These are phyloP conservation scores for Atkinsonella hypoxylon DNA, from an alignment of 2,329 filamentous ascomycete genomes.

Conservation along the genomic window DNA sequence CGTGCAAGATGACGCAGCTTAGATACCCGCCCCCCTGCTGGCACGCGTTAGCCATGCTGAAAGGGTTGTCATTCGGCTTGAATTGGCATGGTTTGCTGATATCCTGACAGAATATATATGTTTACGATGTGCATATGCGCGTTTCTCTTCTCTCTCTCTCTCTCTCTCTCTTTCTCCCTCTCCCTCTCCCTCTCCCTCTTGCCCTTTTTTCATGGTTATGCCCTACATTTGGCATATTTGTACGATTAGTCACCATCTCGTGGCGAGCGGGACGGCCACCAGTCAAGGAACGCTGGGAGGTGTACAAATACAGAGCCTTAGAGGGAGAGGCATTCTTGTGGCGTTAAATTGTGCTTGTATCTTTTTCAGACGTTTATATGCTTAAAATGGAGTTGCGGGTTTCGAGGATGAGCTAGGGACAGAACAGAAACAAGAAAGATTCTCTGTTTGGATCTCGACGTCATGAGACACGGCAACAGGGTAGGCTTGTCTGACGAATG, in stretches of 20 bases:
- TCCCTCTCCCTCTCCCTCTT: too few relatives aligned
- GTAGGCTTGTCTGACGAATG: not conserved
- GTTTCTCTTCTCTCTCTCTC: not conserved
- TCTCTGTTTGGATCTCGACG: not conserved
- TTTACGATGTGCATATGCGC: not conserved
- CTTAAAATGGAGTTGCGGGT: not conserved
- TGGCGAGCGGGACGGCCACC: not conserved
- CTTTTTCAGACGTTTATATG: not conserved
- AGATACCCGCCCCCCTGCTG: not conserved
- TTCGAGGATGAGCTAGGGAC: not conserved
- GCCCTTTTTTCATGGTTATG: not conserved
- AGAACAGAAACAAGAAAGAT: not conserved
- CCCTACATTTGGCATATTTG: constrained; percentile 2
- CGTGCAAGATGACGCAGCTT: not conserved
- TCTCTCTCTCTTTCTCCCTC: too few relatives aligned
- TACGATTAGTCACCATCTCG: constrained; percentile 2
- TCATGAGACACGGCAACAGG: not conserved
- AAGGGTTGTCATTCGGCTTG: not conserved
- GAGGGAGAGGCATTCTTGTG: not conserved
- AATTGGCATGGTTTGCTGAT: not conserved
- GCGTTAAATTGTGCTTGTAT: not conserved
- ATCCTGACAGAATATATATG: not conserved
- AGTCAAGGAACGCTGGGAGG: not conserved
- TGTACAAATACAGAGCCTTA: not conserved
- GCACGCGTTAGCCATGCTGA: not conserved